Base-by-base conservation (phyloP, 1,284 basidiomycete species). In the Trichosporon sp. region DNA sequence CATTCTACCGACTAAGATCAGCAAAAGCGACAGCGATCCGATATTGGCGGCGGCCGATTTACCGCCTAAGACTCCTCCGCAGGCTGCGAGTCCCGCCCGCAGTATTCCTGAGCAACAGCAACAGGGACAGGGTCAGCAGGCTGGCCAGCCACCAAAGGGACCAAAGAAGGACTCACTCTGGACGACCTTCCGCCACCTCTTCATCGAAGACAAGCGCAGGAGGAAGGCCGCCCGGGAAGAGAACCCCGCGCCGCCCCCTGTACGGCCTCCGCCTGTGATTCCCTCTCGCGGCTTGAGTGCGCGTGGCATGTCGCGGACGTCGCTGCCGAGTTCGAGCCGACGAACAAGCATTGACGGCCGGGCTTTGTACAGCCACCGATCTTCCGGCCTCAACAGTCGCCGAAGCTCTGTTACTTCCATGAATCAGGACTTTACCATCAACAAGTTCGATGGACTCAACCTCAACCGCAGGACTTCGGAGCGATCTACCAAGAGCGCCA, bases 121-220 rank as follows among this genome's bases (percentile, higher is more conserved):
- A 5, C 59, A 54, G 31, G 2, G 2, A 14, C 59, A 63, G 10
- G 38, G 38, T 40, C 59, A 59, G 32, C 54, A 59, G 48, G 32
- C n/a, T 2, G 26, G 56, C 40, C 32, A 19, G 14, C 64, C 71
- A 11, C 48, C 69, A 67, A 76, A 75, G 63, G 71, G 63, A 0
- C 69, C 68, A 51, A 84, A 82, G 73, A 79, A 78, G 68, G 82
- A 84, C 71, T 83, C 82, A 43, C 75, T 87, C 12, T 84, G 86
- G 76, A 82, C 80, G 1, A 83, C 82, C 2, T 85, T 87, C 77
- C 82, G 84, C 12, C 79, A 84, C 68, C 81, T 86, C 78, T 86
- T 86, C 75, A 81, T 84, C 69, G 85, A 86, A 38, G 85, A 85
- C 54, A 76, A 79, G 11, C 80, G 82, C 12, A 83, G 85, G 51